Evolutionary conservation across 2,329 filamentous ascomycete genomes (phyloP), one percentile per base, ranked within the genome.

Genomic region (Pezicula rhizophila): DNA sequence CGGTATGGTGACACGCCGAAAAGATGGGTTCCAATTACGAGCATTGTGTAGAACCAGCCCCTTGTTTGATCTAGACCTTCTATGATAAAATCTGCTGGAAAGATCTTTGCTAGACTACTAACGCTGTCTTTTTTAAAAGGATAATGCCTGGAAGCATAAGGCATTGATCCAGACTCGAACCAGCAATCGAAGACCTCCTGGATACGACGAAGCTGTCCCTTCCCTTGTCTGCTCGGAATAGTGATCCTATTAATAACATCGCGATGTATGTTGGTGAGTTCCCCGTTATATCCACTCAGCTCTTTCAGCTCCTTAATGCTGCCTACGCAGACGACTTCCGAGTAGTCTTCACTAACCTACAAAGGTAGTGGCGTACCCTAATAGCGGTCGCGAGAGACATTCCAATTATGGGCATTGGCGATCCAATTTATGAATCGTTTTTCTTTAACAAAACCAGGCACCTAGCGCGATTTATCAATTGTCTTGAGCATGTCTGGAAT

Each of bases 111-210:
- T n/a, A n/a, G n/a, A n/a, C n/a, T n/a, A n/a, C 77, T 55, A 96
- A 92, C 51, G 84, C 78, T 8, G 91, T 87, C 58, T 84, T 93
- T 93, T 68, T 92, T 87, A 63, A 96, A 96, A 5, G 91, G 91
- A 64, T 95, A 96, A 67, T 96, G 91, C 54, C 87, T 82, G 57
- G 85, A 89, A 38, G 89, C 87, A 64, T 95, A 96, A 2, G 91
- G 91, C 91, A 96, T 96, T 64, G 87, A 91, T 52, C 91, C 91
- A 40, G 90, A 96, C 68, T 96, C 91, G 55, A 96, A 95, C 90
- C 91, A 96, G 65, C 91, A 96, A 70, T 96, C 91, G 60, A 96
- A 96, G 4, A 96, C 89, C 65, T 96, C 90, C 45, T 89, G 84
- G 8, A 93, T 79, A 57, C 91, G 84, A 60, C 78, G 84, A 53